A percentile compares a stretch with the other conserved stretches of the same genome.
phyloP scores from a whole-genome alignment of 352 stramenopile species.

The Globisporangium echinulatum region DNA sequence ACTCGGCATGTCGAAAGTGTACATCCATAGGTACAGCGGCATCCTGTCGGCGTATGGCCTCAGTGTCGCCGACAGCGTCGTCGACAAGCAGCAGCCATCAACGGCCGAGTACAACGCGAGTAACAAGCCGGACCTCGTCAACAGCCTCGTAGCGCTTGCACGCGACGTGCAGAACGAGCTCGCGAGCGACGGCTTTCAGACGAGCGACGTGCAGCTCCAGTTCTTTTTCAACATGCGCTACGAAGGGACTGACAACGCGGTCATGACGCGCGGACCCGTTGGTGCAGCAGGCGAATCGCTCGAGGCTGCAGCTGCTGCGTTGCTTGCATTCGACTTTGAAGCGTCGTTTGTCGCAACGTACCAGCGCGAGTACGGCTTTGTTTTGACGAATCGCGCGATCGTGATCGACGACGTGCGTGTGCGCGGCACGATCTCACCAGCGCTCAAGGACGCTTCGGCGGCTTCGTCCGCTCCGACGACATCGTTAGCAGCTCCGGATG shows the following conservation, averaged over 20 bases:
- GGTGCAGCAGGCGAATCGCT: constrained; percentile 32
- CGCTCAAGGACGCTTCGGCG: constrained; percentile 34
- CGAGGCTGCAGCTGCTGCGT: constrained; percentile 16
- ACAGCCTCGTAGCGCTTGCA: constrained; percentile 41
- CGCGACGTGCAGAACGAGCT: constrained; percentile 64
- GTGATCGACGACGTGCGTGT: constrained; percentile 97
- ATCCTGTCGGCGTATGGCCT: constrained; percentile 98
- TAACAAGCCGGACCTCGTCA: constrained; percentile 45
- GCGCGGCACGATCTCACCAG: constrained; percentile 88
- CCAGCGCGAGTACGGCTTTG: constrained; percentile 97
- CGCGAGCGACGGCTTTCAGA: constrained; percentile 73
- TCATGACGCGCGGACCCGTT: constrained; percentile 90
- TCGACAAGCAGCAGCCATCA: constrained; percentile 94
- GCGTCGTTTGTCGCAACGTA: constrained; percentile 90
- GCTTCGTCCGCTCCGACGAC: too few relatives aligned
- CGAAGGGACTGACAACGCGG: constrained; percentile 96
- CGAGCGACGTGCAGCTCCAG: constrained; percentile 90
- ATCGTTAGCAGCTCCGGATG: too few relatives aligned
- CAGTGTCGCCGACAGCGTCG: constrained; percentile 94
- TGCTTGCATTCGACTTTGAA: constrained; percentile 80
- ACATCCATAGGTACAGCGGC: constrained; percentile 98
- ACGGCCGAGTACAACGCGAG: constrained; percentile 51
- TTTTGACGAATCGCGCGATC: constrained; percentile 89
- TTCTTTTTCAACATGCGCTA: constrained; percentile 98
- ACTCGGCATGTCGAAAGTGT: constrained; percentile 96